Conservation (phyloP, 2,329 filamentous ascomycete genomes). For the Ophiostoma tasmaniense region DNA sequence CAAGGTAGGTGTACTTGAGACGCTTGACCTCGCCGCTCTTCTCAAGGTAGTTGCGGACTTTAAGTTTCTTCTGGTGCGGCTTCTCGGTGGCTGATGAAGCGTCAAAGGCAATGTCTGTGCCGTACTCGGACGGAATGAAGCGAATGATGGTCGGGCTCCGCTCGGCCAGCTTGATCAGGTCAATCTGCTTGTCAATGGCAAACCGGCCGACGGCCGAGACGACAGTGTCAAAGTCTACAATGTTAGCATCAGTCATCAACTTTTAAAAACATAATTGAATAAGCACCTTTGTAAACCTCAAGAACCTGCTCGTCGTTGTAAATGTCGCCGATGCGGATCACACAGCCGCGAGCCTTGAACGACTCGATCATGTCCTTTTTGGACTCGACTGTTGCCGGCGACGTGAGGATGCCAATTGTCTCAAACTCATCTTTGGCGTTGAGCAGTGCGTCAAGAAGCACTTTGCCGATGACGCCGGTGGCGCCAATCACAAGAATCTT, state of each 20-base stretch:
- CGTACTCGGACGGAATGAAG: constrained; percentile 32
- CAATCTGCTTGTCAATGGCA: constrained; percentile 18
- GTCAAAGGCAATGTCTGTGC: constrained; percentile 17
- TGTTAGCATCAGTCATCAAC: neutral
- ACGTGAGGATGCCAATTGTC: constrained; percentile 43
- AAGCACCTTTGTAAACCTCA: constrained; percentile 13
- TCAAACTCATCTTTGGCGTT: constrained; percentile 27
- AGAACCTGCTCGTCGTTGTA: constrained; percentile 15
- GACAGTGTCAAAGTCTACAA: constrained; percentile 16
- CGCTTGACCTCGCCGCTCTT: constrained; percentile 7
- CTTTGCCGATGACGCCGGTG: constrained; percentile 30
- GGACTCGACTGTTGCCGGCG: constrained; percentile 8
- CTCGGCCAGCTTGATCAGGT: constrained; percentile 32
- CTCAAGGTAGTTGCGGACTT: constrained; percentile 15
- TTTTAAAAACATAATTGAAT: no score
- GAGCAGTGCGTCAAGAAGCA: constrained; percentile 28
- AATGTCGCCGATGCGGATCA: constrained; percentile 13
- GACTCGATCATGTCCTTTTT: constrained; percentile 14
- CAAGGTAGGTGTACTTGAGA: constrained; percentile 10
- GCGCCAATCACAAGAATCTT: constrained; percentile 28
- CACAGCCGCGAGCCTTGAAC: constrained; percentile 7
- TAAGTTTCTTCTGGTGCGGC: constrained; percentile 19
- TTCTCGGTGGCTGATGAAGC: constrained; percentile 15
- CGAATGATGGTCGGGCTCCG: constrained; percentile 39
- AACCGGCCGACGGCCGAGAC: constrained; percentile 17